Evolutionary conservation across 2,329 filamentous ascomycete genomes (phyloP), one percentile per base, ranked within the genome.

Genomic region (Claviceps monticola): DNA sequence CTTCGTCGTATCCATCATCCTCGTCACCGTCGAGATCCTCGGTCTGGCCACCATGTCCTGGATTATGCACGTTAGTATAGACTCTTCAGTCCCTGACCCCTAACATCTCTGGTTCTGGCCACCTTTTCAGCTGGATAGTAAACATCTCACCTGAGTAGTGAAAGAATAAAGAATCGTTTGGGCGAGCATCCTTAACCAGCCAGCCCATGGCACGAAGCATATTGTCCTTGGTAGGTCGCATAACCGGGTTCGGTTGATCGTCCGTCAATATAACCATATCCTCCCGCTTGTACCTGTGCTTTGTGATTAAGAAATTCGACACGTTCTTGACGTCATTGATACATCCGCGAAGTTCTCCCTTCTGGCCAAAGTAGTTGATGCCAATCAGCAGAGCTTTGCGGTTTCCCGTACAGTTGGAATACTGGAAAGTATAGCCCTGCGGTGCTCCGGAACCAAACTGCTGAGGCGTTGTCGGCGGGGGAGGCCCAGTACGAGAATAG

Each of bases 261-360:
- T 89, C 85, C 14, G 85, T 88, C 66, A 89, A 69, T 52, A 83
- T 79, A 44, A 89, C 83, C 84, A 88, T 89, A 60, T 89, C 84
- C 68, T 89, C 84, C 55, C 82, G 73, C 73, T 81, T 83, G 68
- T 88, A 89, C 48, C 77, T 74, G 61, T 85, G 83, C 54, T 74
- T 72, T 64, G 82, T 74, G 57, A 82, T 80, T 55, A 89, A 69
- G 66, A 87, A 89, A 51, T 70, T 69, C 36, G 83, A 86, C 67
- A 89, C 78, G 64, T 89, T 89, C 69, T 83, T 81, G 37, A 85
- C 83, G 64, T 89, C 85, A 68, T 89, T 89, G 74, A 89, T 87
- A 67, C 85, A 89, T 44, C 85, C 85, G 54, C 80, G 74, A 50
- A 89, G 76, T 71, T 87, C 82, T 48, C 79, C 84, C 21, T 80